Evolutionary conservation across 257 asterid species (phyloP), one percentile per base, ranked within the genome.

Genomic region (Scutellaria galericulata): DNA sequence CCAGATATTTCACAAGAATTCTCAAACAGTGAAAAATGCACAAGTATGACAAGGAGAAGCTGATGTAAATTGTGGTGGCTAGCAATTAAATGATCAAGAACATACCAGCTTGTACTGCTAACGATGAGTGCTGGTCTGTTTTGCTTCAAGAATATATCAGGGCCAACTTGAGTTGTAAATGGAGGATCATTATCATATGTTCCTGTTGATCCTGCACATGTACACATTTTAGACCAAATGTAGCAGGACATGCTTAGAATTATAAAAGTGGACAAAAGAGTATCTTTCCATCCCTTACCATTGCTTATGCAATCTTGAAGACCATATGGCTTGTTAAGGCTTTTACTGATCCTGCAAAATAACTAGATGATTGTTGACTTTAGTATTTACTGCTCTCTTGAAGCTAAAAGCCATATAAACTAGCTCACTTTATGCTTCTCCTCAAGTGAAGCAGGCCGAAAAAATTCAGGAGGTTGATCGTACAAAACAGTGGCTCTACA

Each of bases 101-200:
- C 75, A 78, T 78, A 94, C 98, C 98, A 91, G 90, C 98, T 94
- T 63, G 97, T 94, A 76, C 97, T 94, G 88, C 98, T 94, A 58
- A 94, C 96, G 59, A 94, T 76, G 72, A 91, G 90, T 1, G 97
- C 98, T 12, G 98, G 98, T 75, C 97, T 87, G 78, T 88, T 88
- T 81, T 71, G 85, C 78, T 86, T 91, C 85, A 89, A 74, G 66
- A 69, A 74, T 66, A 89, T 73, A 71, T 86, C 88, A 71, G 81
- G 48, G 41, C 81, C 93, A 70, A 68, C 83, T 78, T 62, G 86
- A 78, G 87, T 71, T 72, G 99, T 89, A 81, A 91, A 85, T 75
- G 91, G 85, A 74, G 88, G 85, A 81, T 83, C 87, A 71, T 58
- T 51, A 31, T 75, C 71, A 9, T 71, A 63, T 24, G 64, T 63